Base-by-base conservation (phyloP, 78 protist species). In the Polysphondylium violaceum region DNA sequence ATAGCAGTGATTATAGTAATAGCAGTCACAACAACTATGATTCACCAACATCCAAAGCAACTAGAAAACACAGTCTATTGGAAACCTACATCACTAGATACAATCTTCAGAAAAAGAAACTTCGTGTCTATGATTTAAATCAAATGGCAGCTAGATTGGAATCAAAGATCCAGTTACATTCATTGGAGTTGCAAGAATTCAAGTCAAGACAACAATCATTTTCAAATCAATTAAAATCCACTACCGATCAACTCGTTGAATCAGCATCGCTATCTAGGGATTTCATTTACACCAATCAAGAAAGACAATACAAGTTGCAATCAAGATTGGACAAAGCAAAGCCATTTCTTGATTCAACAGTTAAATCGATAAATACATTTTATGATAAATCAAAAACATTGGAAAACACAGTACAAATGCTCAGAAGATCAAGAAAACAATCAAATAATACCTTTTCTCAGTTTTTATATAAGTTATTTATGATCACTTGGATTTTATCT, bases 341-440 rank as follows among this genome's bases (percentile, higher is more conserved):
- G 56, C 89, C 89, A 41, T 51, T 51, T 6, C 25, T 81, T 5
- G 89, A 81, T 27, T 53, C 60, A 11, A 60, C 60, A 1, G 4
- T 68, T 9, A 67, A 55, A 19, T 33, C 64, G 4, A 51, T 68
- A 27, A 50, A 72, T 11, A 44, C 50, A 4, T 21, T 81, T 9
- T 81, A 65, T 44, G 76, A 81, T 40, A 81, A 55, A 56, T 65
- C 89, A 1, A 81, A 81, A 56, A 14, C 27, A 14, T 40, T 81
- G n/a, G 89, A 81, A 68, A 63, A 81, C 8, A 55, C 73, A 1
- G 89, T 68, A 4, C 89, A 81, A 44, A 16, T 81, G 2, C 29
- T 81, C 5, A 81, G 67, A 71, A 64, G 89, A 74, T 8, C 33
- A 16, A 65, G 38, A 16, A 81, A 81, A 64, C 44, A 31, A 3